Base-by-base conservation (phyloP, 768 basidiomycete genomes). In the Mycena metata region DNA sequence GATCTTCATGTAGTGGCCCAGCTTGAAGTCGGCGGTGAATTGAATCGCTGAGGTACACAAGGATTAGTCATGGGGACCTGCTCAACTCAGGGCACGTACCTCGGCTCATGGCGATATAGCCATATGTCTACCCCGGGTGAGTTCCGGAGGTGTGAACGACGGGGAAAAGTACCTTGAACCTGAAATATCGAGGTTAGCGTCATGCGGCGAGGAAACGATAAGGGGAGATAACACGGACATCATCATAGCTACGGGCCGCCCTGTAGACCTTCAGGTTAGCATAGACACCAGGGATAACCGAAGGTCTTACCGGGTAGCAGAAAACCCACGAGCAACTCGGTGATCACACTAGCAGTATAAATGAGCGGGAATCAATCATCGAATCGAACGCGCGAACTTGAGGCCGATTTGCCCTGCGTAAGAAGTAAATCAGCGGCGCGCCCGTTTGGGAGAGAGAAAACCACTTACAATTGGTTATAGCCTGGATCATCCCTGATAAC, bases 191-290 rank as follows among this genome's bases (percentile, higher is more conserved):
- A 11, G n/a, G 35, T 66, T 30, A 57, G 24, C 46, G 52, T 19
- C 6, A 30, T 6, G 30, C 30, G n/a, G 51, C 73, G 21, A 63
- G 41, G 11, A n/a, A 21, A 17, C 17, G 30, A n/a, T 13, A 64
- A 35, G 47, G 30, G 62, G 46, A 47, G 15, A 52, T 51, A 30
- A 43, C 54, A 73, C 79, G 57, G 61, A 91, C 85, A 92, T 87
- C 90, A 92, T 91, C 87, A 91, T 89, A 2, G 91, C 91, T 66
- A 92, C 85, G 6, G 93, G 91, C 66, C 85, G 86, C 11, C 92
- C 92, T 70, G 85, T 85, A 24, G 85, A 76, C 36, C 81, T 76
- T 62, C 79, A 80, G 46, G 64, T 55, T n/a, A 63, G 21, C 21
- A 50, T 30, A 24, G 30, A 42, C 21, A 51, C 55, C 64, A 30